These are phyloP conservation scores for Eleusine coracana DNA, from an alignment of 176 grass and related monocot genomes.

Conservation along the genomic window DNA sequence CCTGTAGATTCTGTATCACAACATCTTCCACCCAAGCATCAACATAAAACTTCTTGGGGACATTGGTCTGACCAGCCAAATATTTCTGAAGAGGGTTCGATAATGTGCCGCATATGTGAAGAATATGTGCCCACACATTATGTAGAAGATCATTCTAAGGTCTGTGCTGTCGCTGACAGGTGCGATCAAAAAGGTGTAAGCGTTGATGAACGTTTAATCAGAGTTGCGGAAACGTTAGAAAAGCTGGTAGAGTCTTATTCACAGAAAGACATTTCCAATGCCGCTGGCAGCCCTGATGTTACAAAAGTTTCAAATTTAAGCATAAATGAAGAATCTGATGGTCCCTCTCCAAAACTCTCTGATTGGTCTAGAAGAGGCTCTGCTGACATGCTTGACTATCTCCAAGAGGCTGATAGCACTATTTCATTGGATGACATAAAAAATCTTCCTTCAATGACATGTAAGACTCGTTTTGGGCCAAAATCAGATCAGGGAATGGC, in stretches of 20 bases:
- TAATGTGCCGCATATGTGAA: constrained; percentile 99
- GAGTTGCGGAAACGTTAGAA: constrained; percentile 89
- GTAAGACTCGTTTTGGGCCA: constrained; percentile 89
- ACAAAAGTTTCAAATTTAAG: constrained; percentile 78
- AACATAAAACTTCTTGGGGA: constrained; percentile 82
- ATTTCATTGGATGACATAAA: constrained; percentile 93
- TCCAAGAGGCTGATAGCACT: constrained; percentile 78
- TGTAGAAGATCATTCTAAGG: constrained; percentile 90
- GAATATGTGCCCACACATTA: constrained; percentile 95
- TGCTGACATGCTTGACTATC: constrained; percentile 88
- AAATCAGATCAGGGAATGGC: constrained; percentile 98
- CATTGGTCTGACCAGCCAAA: constrained; percentile 93
- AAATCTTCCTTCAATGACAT: constrained; percentile 83
- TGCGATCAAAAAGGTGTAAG: constrained; percentile 96
- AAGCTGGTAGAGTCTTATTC: constrained; percentile 79
- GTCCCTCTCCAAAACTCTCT: constrained; percentile 81
- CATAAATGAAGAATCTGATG: constrained; percentile 91
- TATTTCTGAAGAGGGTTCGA: constrained; percentile 95
- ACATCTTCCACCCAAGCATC: constrained; percentile 70
- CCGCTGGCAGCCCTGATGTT: constrained; percentile 63
- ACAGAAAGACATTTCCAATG: constrained; percentile 70
- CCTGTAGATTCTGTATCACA: constrained; percentile 64
- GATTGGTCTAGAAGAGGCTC: constrained; percentile 87
- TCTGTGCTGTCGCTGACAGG: constrained; percentile 92
- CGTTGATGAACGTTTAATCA: constrained; percentile 83